Percentiles rank a stretch among this genome's conserved stretches.
phyloP scores from a whole-genome alignment of 306 rosid genomes.

The Hippophae rhamnoides region DNA sequence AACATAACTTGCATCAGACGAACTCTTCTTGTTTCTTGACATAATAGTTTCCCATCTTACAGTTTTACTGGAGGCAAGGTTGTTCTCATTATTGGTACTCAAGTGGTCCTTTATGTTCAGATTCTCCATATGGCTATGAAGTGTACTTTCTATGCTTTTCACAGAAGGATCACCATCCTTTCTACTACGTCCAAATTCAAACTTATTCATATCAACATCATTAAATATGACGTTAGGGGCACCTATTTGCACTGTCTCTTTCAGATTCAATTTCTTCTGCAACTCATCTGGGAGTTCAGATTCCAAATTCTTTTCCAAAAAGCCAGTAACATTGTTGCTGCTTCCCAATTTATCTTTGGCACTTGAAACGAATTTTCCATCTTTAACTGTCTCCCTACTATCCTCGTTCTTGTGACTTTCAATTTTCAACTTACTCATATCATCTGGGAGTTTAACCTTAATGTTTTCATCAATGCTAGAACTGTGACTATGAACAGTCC shows the following conservation, averaged over 20 bases:
- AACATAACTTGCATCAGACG: slow-evolving; percentile 13
- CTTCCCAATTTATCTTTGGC: slow-evolving; percentile 19
- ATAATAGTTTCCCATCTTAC: slow-evolving; percentile 26
- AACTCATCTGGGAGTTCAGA: slow-evolving; percentile 49
- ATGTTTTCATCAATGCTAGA: slow-evolving; percentile 18
- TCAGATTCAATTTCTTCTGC: slow-evolving; percentile 38
- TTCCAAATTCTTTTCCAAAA: slow-evolving; percentile 19
- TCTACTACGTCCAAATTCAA: slow-evolving; percentile 20
- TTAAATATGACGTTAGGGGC: slow-evolving; percentile 5
- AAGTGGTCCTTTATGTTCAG: slow-evolving; percentile 35
- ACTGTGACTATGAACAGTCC: slow-evolving; percentile 4
- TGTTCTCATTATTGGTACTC: slow-evolving; percentile 13
- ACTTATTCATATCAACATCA: slow-evolving; percentile 15
- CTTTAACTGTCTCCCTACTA: slow-evolving; percentile 11
- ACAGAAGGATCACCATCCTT: slow-evolving; percentile 6
- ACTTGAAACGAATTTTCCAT: slow-evolving; percentile 15
- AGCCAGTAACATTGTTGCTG: slow-evolving; percentile 25
- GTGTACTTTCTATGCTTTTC: slow-evolving; percentile 24
- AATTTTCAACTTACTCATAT: slow-evolving; percentile 47
- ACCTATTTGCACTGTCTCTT: slow-evolving; percentile 22
- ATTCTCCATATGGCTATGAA: slow-evolving; percentile 45
- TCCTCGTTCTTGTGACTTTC: slow-evolving; percentile 18
- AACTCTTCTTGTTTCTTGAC: slow-evolving; percentile 35
- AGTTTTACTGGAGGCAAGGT: slow-evolving; percentile 10
- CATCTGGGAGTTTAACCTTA: slow-evolving; percentile 34